A percentile compares a stretch with the other conserved stretches of the same genome.
Evolutionary conservation across 2,329 filamentous ascomycete species (phyloP).

Genomic region (Samsoniella hepiali): DNA sequence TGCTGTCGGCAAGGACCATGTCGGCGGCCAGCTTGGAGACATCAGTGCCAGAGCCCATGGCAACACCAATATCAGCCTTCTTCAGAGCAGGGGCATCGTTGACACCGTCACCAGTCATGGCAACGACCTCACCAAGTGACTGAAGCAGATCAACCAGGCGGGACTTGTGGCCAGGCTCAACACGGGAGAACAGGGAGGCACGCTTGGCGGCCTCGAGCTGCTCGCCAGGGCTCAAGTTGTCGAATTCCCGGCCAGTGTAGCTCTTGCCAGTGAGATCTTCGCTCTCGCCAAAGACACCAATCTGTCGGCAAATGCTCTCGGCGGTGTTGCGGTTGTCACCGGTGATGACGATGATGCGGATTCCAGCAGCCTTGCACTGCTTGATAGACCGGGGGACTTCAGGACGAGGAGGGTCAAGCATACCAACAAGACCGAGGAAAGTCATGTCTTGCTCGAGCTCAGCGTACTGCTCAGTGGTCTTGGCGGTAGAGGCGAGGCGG

Average conservation of each 20-base stretch:
- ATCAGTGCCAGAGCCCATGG: constrained; percentile 97
- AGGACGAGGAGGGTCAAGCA: constrained; percentile 93
- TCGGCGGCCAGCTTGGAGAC: constrained; percentile 95
- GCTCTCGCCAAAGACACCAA: constrained; percentile 80
- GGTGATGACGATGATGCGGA: constrained; percentile 95
- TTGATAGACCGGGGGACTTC: constrained; percentile 84
- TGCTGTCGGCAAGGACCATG: constrained; percentile 98
- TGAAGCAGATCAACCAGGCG: constrained; percentile 95
- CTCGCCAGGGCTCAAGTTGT: constrained; percentile 73
- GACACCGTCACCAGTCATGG: constrained; percentile 98
- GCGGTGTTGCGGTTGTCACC: constrained; percentile 98
- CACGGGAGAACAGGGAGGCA: constrained; percentile 91
- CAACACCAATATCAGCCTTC: constrained; percentile 97
- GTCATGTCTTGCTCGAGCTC: constrained; percentile 93
- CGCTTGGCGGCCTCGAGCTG: constrained; percentile 80
- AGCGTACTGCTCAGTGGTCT: constrained; percentile 78
- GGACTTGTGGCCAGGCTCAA: constrained; percentile 95
- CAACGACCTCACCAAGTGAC: constrained; percentile 87
- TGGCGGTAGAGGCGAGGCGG: constrained; percentile 68
- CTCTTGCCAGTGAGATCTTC: constrained; percentile 90
- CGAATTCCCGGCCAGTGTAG: constrained; percentile 92
- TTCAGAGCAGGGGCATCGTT: constrained; percentile 97
- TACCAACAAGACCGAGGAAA: constrained; percentile 86
- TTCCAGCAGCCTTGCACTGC: constrained; percentile 89
- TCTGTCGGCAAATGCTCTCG: constrained; percentile 95